Percentiles rank a stretch among this genome's conserved stretches.
Conservation (phyloP, 805 yeast genomes). For the Lachancea waltii region DNA sequence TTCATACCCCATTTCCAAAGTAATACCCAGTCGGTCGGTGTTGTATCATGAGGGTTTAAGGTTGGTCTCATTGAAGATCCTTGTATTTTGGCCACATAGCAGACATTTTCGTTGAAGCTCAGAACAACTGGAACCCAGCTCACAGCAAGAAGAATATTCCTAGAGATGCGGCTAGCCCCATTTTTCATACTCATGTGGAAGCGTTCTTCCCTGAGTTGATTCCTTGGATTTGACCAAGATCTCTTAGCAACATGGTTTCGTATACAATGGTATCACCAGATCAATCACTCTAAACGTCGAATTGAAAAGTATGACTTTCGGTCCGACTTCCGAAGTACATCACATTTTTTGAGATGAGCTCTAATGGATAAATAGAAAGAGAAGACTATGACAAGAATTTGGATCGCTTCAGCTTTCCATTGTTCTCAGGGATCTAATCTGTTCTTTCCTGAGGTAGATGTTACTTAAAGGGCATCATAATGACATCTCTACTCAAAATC, state of each 20-base stretch:
- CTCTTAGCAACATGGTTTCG: neutral
- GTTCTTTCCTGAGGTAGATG: too few species aligned
- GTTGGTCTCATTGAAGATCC: conserved; percentile 91
- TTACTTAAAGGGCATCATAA: too few species aligned
- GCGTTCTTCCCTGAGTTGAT: neutral
- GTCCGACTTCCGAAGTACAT: neutral
- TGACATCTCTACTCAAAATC: neutral
- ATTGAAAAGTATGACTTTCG: neutral
- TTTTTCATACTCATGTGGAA: neutral
- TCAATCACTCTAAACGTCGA: too few species aligned
- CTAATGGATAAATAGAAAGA: neutral
- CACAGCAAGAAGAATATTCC: conserved; percentile 34
- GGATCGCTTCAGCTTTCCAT: too few species aligned
- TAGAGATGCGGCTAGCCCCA: conserved; percentile 1
- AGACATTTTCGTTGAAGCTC: conserved; percentile 61
- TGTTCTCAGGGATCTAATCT: too few species aligned
- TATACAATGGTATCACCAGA: neutral
- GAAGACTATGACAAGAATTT: neutral
- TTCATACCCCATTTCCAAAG: conserved; percentile 59
- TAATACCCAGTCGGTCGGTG: conserved; percentile 53
- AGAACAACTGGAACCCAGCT: conserved; percentile 80
- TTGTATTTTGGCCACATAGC: conserved; percentile 63
- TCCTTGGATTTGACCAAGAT: neutral
- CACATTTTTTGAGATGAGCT: neutral
- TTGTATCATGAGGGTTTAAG: conserved; percentile 57